Base-by-base conservation (phyloP, 306 rosid species). In the Malus orientalis region DNA sequence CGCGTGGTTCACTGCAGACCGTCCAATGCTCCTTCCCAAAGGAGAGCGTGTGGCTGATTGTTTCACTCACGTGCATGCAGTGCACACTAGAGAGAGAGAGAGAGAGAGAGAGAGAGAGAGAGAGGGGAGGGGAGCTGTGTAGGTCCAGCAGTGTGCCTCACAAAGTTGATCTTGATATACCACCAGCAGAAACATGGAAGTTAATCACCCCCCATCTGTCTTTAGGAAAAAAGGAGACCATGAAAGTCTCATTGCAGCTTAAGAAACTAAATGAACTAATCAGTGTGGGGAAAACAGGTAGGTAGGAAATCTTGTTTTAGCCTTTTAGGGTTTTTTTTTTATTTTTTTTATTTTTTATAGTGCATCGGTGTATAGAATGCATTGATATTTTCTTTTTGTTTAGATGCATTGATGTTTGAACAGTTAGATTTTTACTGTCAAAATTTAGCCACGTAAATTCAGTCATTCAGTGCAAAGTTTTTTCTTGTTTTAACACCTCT, bases 41-140 rank as follows among this genome's bases (percentile, higher is more conserved):
- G 81, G 78, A 73, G 84, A 73, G 89, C 71, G 86, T 71, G 89
- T 85, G 82, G 84, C 82, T 65, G 23, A 62, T 80, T 79, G 74
- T 82, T 72, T 83, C 84, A 71, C 27, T 86, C 91, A 89, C 87
- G 84, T 87, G 93, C 81, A 61, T 73, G 76, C 45, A 63, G 49
- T 76, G 88, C 73, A 45, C 69, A 23, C 85, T 83, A 83, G 42
- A 12, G 47, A 23, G 53, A 22, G 61, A 15, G 57, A 40, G 33
- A 47, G 49, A 55, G 42, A n/a, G n/a, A n/a, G n/a, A 57, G 73
- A 20, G 42, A 2, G 33, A 23, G 45, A 11, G 61, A 15, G 49
- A 40, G 33, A 47, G 49, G 11, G 44, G 20, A 13, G 47, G 51
- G 73, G 7, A 9, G 16, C 19, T 53, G 42, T 30, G 86, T 67